phyloP scores from a whole-genome alignment of 2,329 filamentous ascomycete genomes.

The Exophiala xenobiotica region DNA sequence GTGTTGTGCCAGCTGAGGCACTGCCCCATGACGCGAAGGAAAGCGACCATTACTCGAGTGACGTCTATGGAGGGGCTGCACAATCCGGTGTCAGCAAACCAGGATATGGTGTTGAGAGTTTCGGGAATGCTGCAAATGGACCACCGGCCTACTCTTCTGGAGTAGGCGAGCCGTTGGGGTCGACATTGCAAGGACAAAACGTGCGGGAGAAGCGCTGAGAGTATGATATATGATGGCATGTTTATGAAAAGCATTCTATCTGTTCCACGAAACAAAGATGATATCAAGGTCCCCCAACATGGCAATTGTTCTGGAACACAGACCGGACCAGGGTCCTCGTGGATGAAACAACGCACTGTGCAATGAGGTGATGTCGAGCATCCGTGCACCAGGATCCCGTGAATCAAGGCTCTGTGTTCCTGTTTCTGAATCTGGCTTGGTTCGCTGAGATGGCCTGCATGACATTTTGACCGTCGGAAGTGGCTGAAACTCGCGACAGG shows the following conservation, averaged over 20 bases:
- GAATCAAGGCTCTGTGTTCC: not conserved
- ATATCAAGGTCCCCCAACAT: not conserved
- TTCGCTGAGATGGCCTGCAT: not conserved
- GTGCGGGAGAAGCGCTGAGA: constrained; percentile 28
- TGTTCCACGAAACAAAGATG: not conserved
- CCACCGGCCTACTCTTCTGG: constrained; percentile 29
- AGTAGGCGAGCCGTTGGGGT: constrained; percentile 32
- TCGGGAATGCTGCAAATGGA: constrained; percentile 24
- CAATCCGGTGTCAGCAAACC: constrained; percentile 14
- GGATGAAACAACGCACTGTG: not conserved
- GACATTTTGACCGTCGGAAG: constrained; percentile 3
- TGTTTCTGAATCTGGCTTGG: not conserved
- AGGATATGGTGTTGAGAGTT: constrained; percentile 27
- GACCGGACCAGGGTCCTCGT: not conserved
- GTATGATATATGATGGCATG: not conserved
- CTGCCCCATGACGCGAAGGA: constrained; percentile 20
- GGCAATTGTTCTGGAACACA: not conserved
- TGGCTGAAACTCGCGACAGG: constrained; percentile 2
- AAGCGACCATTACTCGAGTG: constrained; percentile 13
- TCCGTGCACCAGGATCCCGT: not conserved
- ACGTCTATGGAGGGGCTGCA: constrained; percentile 18
- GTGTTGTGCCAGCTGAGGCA: constrained; percentile 34
- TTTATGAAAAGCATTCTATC: too few relatives aligned
- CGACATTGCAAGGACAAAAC: constrained; percentile 30
- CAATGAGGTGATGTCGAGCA: not conserved